Conservation (phyloP, 2,329 filamentous ascomycete species). For the Chaetomium olivaceum region DNA sequence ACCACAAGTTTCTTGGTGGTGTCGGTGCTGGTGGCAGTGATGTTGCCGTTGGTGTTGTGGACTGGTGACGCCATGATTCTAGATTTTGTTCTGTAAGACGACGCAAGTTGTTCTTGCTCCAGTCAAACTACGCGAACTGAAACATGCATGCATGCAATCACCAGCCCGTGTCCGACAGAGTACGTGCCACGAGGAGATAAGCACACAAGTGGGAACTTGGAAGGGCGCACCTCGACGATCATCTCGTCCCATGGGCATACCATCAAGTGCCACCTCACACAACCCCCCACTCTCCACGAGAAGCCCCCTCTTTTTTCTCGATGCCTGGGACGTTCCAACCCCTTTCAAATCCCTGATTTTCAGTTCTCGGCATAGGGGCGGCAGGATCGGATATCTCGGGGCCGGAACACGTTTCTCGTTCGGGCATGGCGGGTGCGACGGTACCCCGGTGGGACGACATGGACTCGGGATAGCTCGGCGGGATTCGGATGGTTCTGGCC, state of each 20-base stretch:
- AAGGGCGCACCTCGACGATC: background rate
- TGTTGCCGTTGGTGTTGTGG: constrained; percentile 5
- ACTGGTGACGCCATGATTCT: constrained; percentile 7
- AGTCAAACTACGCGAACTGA: background rate
- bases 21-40: background rate
- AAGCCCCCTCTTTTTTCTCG: background rate
- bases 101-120: background rate
- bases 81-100: background rate
- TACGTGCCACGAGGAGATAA: background rate
- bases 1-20: constrained; percentile 42
- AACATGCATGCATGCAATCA: constrained; percentile 4
- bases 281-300: background rate
- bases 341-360: background rate
- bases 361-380: background rate
- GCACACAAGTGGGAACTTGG: background rate
- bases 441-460: constrained; percentile 7
- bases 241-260: background rate
- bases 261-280: no score
- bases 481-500: background rate
- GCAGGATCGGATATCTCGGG: background rate
- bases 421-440: constrained; percentile 6
- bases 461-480: background rate
- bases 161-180: background rate
- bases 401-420: background rate
- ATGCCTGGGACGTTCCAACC: background rate